Conservation (phyloP, 2,329 filamentous ascomycete species). For the Fusarium pilosicola region DNA sequence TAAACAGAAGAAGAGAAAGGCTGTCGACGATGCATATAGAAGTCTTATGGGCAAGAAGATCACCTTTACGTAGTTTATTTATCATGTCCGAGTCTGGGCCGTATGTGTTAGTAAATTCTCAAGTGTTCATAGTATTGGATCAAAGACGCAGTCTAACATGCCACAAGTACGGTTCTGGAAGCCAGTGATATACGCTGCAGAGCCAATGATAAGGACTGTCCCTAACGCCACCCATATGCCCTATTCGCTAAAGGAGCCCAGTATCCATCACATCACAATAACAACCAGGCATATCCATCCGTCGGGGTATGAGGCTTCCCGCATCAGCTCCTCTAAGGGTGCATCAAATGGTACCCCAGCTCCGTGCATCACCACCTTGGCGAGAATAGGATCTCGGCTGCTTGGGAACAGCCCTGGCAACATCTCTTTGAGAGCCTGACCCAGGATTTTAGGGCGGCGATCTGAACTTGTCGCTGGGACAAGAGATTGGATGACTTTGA, state of each 20-base stretch:
- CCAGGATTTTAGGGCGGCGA: slow-evolving; percentile 66
- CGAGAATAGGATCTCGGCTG: slow-evolving; percentile 82
- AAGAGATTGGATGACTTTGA: slow-evolving; percentile 80
- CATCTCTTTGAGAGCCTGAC: slow-evolving; percentile 77
- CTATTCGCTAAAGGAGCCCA: slow-evolving; percentile 7
- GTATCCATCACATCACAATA: slow-evolving; percentile 65
- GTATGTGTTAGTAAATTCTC: background rate
- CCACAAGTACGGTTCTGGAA: background rate
- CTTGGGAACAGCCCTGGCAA: slow-evolving; percentile 89
- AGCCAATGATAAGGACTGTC: background rate
- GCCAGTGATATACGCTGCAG: background rate
- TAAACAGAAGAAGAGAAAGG: slow-evolving; percentile 75
- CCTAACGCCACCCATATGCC: slow-evolving; percentile 31
- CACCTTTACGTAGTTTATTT: slow-evolving; percentile 61
- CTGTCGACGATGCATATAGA: slow-evolving; percentile 81
- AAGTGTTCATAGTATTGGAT: background rate
- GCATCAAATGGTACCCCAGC: slow-evolving; percentile 82
- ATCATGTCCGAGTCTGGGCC: background rate
- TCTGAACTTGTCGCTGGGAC: slow-evolving; percentile 61
- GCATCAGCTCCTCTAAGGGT: slow-evolving; percentile 83
- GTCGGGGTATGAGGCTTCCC: slow-evolving; percentile 86
- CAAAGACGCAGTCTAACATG: slow-evolving; percentile 3
- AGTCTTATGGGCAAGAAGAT: slow-evolving; percentile 79
- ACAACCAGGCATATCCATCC: slow-evolving; percentile 90
- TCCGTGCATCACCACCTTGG: slow-evolving; percentile 86